phyloP scores from a whole-genome alignment of 805 yeast genomes.

The Wickerhamomyces canadensis region DNA sequence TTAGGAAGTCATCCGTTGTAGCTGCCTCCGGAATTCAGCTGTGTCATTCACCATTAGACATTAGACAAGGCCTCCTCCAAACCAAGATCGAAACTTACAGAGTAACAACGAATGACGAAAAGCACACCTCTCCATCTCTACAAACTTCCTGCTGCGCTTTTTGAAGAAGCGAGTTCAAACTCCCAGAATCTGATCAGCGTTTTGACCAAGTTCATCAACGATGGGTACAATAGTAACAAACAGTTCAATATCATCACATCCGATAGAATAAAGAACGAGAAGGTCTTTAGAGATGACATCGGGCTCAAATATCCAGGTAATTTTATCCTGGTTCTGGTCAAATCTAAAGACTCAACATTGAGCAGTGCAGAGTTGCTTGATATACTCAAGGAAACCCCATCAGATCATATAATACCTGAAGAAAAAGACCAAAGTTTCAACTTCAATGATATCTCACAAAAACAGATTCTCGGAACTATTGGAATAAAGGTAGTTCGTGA shows the following conservation, averaged over 20 bases:
- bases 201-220: constrained; percentile 14
- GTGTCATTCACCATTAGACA: too few species aligned
- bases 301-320: constrained; percentile 15
- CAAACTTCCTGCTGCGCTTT: neutral
- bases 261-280: constrained; percentile 13
- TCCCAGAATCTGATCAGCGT: constrained; percentile 4
- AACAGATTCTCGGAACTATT: constrained; percentile 13
- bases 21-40: too few species aligned
- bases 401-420: neutral
- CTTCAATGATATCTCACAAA: neutral
- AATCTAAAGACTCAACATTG: neutral
- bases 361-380: neutral
- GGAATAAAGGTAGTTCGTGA: constrained; percentile 7
- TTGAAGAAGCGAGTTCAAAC: neutral
- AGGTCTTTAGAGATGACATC: constrained; percentile 13
- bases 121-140: neutral
- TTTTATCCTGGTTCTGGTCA: constrained; percentile 11
- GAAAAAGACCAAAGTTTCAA: too few species aligned
- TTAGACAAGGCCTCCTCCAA: too few species aligned
- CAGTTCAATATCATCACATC: constrained; percentile 15
- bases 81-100: too few species aligned
- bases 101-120: neutral
- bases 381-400: neutral
- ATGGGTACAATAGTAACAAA: constrained; percentile 14
- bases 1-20: too few species aligned